A percentile compares a stretch with the other conserved stretches of the same genome.
These are phyloP conservation scores for Cercophora samala DNA, from an alignment of 495 filamentous ascomycete species.

Conservation along the genomic window DNA sequence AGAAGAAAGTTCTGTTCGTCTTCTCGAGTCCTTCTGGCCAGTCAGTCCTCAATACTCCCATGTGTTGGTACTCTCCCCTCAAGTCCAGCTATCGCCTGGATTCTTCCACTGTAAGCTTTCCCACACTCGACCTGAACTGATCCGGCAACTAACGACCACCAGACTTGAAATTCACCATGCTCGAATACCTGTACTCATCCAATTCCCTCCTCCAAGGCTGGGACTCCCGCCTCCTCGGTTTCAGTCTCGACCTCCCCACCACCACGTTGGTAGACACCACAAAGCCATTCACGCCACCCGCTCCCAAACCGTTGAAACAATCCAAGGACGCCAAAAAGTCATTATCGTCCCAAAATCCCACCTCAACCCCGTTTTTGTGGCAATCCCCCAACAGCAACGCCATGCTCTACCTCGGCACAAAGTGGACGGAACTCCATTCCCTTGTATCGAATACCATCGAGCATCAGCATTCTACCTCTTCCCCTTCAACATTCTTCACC, in stretches of 20 bases:
- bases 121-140: neutral
- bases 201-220: conserved; percentile 41
- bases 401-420: conserved; percentile 73
- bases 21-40: conserved; percentile 81
- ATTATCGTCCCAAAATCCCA: conserved; percentile 18
- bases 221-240: conserved; percentile 59
- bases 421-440: conserved; percentile 76
- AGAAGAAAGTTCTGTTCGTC: conserved; percentile 63
- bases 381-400: conserved; percentile 78
- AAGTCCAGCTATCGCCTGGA: conserved; percentile 66
- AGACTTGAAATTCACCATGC: conserved; percentile 64
- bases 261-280: conserved; percentile 53
- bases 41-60: conserved; percentile 57
- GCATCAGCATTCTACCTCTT: conserved; percentile 30
- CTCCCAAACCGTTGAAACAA: conserved; percentile 24
- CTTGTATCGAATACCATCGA: conserved; percentile 61
- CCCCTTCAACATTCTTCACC: conserved; percentile 33
- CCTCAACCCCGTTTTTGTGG: conserved; percentile 66
- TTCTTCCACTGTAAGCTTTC: conserved; percentile 69
- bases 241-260: conserved; percentile 71
- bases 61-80: conserved; percentile 72
- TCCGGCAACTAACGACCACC: neutral
- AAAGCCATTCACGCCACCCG: conserved; percentile 51
- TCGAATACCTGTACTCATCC: conserved; percentile 71
- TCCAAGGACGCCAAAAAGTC: conserved; percentile 23